Percentiles rank a stretch among this genome's conserved stretches.
phyloP scores from a whole-genome alignment of 2,329 filamentous ascomycete species.

The Aspergillus sp. region DNA sequence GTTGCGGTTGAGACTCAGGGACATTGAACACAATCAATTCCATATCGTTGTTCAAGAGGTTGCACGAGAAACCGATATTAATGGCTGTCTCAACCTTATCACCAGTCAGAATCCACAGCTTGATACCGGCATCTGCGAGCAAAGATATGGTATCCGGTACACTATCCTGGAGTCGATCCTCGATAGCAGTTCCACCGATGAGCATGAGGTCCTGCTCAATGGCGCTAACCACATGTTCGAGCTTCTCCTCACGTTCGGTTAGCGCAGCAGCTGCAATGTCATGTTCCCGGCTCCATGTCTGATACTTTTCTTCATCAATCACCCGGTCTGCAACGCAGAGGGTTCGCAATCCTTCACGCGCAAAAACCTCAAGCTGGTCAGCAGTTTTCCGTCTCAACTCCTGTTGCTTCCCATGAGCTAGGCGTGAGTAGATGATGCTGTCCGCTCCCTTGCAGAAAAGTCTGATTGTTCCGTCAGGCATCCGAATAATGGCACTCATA shows the following conservation, averaged over 20 bases:
- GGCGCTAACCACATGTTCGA: conserved; percentile 77
- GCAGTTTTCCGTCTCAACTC: conserved; percentile 76
- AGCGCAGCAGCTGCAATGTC: conserved; percentile 78
- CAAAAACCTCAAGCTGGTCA: conserved; percentile 94
- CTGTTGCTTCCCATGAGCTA: conserved; percentile 74
- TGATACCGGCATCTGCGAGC: conserved; percentile 87
- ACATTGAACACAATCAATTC: conserved; percentile 86
- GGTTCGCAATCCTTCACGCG: conserved; percentile 85
- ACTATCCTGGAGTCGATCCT: conserved; percentile 91
- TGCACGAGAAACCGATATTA: conserved; percentile 99
- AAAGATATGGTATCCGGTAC: conserved; percentile 92
- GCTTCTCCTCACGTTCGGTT: conserved; percentile 78
- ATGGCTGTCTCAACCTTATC: conserved; percentile 99
- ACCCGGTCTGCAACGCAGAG: conserved; percentile 84
- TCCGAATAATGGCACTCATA: conserved; percentile 93
- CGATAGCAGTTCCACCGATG: conserved; percentile 89
- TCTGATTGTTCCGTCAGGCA: conserved; percentile 82
- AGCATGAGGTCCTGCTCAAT: conserved; percentile 86
- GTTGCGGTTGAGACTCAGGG: conserved; percentile 59
- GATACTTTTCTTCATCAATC: conserved; percentile 73
- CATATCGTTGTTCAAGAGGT: conserved; percentile 95
- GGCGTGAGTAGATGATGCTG: conserved; percentile 88
- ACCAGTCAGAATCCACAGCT: conserved; percentile 95
- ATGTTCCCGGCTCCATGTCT: conserved; percentile 74
- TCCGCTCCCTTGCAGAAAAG: conserved; percentile 97